Base-by-base conservation (phyloP, 1,284 basidiomycete species). In the Malassezia sp. region DNA sequence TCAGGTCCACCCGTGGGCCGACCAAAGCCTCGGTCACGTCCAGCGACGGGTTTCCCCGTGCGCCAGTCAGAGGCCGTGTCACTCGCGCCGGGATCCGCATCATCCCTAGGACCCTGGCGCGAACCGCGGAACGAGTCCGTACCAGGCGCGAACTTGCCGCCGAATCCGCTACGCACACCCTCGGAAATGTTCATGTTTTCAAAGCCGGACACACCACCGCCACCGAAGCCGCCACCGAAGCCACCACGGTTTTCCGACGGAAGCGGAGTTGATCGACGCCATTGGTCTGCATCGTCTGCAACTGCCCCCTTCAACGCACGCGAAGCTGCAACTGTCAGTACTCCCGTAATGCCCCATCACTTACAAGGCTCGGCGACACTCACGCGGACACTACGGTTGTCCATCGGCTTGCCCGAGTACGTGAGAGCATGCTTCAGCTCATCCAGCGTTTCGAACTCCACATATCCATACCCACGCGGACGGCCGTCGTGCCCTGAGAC, bases 391-490 rank as follows among this genome's bases (percentile, higher is more conserved):
- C 77, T 80, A 53, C 93, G 78, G 35, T 84, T 84, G 26, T 79
- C 80, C 41, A 97, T 75, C 58, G 73, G 60, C 33, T 44, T 34
- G 26, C 64, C 64, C 42, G 51, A 60, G 41, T 55, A 54, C 37
- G 55, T 56, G 24, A 69, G 54, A 5, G 84, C 91, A 44, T 81
- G 80, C 73, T 88, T 89, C 54, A 96, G 75, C 34, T 79, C 81
- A 29, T 89, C 85, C 48, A 87, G 70, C 42, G 82, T 81, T 29
- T 76, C 78, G 66, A 96, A 97, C 71, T 99, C 91, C 55, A 96
- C 81, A 70, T 97, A 97, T 26, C 91, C 93, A 73, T 95, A 97
- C 1, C 93, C 93, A 72, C 95, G 96, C 26, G 88, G 84, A 71
- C 88, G 88, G 44, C 90, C 88, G 38, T 74, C 73, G 47, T 81